phyloP scores from a whole-genome alignment of 768 basidiomycete genomes.

The Mycena galericulata region DNA sequence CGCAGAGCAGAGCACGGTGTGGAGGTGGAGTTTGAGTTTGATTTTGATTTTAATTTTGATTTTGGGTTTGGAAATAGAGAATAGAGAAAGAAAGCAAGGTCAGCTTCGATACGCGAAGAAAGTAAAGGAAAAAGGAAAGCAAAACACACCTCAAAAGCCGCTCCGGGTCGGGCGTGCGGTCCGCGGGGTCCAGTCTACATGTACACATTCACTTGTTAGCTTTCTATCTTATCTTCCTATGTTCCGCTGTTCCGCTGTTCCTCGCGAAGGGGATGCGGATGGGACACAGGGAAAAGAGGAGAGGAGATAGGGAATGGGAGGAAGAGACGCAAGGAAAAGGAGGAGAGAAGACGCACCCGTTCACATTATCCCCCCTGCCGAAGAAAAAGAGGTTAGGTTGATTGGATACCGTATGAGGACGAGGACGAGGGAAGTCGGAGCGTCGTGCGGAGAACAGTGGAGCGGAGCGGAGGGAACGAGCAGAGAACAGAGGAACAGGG shows the following conservation, averaged over 20 bases:
- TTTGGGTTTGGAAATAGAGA: neutral
- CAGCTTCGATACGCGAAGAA: neutral
- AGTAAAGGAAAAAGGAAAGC: neutral
- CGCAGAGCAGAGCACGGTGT: no score
- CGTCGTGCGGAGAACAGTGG: no score
- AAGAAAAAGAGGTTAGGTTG: neutral
- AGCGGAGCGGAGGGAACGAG: no score
- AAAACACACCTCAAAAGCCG: slow-evolving; percentile 77
- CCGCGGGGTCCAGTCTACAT: slow-evolving; percentile 72
- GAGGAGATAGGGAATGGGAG: neutral
- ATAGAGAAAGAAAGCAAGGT: neutral
- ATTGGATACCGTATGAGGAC: neutral
- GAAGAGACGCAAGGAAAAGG: neutral
- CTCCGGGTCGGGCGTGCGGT: slow-evolving; percentile 91
- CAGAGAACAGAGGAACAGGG: no score
- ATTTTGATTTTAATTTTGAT: no score
- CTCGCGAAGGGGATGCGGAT: no score
- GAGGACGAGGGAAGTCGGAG: no score
- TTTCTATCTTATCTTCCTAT: no score
- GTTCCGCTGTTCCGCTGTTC: no score
- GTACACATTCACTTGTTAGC: no score
- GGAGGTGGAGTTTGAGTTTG: no score
- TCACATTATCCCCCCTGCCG: slow-evolving; percentile 93
- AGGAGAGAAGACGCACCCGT: slow-evolving; percentile 67
- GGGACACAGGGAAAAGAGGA: no score